Evolutionary conservation across 2,329 filamentous ascomycete genomes (phyloP).

Genomic region (Botrytis byssoidea): DNA sequence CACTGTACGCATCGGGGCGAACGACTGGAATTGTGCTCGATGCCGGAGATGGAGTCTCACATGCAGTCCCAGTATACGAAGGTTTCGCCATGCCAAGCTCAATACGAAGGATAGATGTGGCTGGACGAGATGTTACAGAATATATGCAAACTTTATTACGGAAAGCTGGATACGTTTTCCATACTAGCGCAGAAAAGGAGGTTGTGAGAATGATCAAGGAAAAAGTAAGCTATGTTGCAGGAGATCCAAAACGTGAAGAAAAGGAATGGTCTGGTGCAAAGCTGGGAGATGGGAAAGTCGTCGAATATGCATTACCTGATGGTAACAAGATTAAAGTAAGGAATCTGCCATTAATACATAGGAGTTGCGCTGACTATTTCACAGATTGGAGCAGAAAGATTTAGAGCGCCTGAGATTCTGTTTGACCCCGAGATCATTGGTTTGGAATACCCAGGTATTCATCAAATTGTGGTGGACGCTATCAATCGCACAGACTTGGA

Average conservation of each 20-base stretch:
- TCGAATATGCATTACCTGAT: slow-evolving; percentile 88
- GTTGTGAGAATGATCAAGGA: slow-evolving; percentile 98
- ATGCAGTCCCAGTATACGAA: slow-evolving; percentile 96
- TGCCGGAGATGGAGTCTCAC: slow-evolving; percentile 92
- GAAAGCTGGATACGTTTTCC: slow-evolving; percentile 91
- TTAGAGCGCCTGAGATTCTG: slow-evolving; percentile 92
- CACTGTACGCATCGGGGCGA: slow-evolving; percentile 90
- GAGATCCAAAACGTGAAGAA: slow-evolving; percentile 90
- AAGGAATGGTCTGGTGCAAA: slow-evolving; percentile 89
- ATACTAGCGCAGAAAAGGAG: slow-evolving; percentile 98
- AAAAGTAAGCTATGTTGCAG: slow-evolving; percentile 84
- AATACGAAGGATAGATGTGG: slow-evolving; percentile 93
- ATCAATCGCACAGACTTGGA: slow-evolving; percentile 96
- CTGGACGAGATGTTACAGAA: slow-evolving; percentile 93
- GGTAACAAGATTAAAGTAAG: slow-evolving; percentile 86
- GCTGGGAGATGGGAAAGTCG: slow-evolving; percentile 71
- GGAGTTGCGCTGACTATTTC: slow-evolving; percentile 23
- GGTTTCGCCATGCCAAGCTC: slow-evolving; percentile 96
- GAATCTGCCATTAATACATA: slow-evolving; percentile 2
- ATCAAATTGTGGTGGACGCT: slow-evolving; percentile 96
- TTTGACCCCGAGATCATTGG: slow-evolving; percentile 98
- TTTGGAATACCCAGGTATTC: slow-evolving; percentile 92
- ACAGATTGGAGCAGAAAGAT: slow-evolving; percentile 87
- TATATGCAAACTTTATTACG: slow-evolving; percentile 86
- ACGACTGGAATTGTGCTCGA: slow-evolving; percentile 96